Evolutionary conservation across 345 rosid species (phyloP).

Genomic region (Nasturtium officinale): DNA sequence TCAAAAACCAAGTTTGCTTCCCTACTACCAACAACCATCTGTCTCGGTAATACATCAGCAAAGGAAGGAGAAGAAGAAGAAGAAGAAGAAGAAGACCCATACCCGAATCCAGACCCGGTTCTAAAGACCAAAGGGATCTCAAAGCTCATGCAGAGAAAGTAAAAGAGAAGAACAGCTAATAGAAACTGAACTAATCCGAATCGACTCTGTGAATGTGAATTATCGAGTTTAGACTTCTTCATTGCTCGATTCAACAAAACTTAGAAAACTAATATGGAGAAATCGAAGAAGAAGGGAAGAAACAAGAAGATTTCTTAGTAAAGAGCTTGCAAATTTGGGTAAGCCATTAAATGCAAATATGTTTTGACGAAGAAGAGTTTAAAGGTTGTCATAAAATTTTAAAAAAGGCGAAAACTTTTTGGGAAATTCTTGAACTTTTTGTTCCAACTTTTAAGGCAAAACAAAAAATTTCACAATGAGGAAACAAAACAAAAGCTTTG

Average conservation of each 20-base stretch:
- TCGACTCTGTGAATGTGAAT: conserved; percentile 42
- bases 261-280: not conserved
- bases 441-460: conserved; percentile 4
- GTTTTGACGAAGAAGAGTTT: not conserved
- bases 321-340: conserved; percentile 27
- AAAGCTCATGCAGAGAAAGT: conserved; percentile 58
- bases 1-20: conserved; percentile 50
- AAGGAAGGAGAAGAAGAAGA: conserved; percentile 31
- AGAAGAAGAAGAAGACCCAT: no score
- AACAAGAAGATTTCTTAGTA: not conserved
- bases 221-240: conserved; percentile 50
- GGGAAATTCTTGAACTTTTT: not conserved
- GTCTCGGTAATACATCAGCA: conserved; percentile 49
- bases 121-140: conserved; percentile 72
- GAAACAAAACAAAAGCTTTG: conserved; percentile 24
- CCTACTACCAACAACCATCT: conserved; percentile 19
- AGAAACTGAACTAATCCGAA: conserved; percentile 64
- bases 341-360: conserved; percentile 8
- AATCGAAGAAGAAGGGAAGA: not conserved
- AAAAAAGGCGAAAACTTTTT: conserved; percentile 28
- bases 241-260: conserved; percentile 26
- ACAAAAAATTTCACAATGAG: not conserved
- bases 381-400: not conserved
- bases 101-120: conserved; percentile 43
- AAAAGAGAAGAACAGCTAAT: conserved; percentile 54